Evolutionary conservation across 169 alveolate species (phyloP).

Genomic region (Cryptosporidium xiaoi): DNA sequence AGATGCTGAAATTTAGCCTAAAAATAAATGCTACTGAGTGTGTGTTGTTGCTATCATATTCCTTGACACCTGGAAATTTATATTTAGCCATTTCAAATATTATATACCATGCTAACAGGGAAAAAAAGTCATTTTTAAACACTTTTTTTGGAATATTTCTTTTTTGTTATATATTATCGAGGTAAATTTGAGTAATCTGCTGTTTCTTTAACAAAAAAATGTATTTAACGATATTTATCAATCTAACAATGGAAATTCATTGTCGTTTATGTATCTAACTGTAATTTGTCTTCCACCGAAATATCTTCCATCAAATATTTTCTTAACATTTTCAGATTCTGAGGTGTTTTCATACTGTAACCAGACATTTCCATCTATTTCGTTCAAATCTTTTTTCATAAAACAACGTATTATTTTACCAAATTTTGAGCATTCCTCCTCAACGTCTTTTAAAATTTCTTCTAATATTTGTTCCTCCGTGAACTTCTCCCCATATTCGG

Average conservation of each 20-base stretch:
- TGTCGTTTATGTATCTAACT: constrained; percentile 80
- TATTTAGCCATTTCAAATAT: no score
- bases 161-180: neutral
- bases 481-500: no score
- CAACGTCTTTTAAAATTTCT: constrained; percentile 89
- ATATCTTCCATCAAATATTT: constrained; percentile 84
- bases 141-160: no score
- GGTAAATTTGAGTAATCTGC: neutral
- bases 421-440: constrained; percentile 88
- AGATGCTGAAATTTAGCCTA: constrained; percentile 87
- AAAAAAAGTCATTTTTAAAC: no score
- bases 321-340: constrained; percentile 83
- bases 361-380: constrained; percentile 86
- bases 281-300: constrained; percentile 86
- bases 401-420: constrained; percentile 85
- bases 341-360: constrained; percentile 79
- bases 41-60: no score
- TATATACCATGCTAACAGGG: no score
- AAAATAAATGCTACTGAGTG: no score
- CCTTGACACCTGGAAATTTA: no score
- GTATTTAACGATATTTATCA: no score
- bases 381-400: constrained; percentile 78
- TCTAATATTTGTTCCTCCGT: constrained; percentile 81
- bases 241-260: constrained; percentile 8
- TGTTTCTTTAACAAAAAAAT: neutral